phyloP scores from a whole-genome alignment of 805 yeast genomes.

The Suhomyces vadensis region DNA sequence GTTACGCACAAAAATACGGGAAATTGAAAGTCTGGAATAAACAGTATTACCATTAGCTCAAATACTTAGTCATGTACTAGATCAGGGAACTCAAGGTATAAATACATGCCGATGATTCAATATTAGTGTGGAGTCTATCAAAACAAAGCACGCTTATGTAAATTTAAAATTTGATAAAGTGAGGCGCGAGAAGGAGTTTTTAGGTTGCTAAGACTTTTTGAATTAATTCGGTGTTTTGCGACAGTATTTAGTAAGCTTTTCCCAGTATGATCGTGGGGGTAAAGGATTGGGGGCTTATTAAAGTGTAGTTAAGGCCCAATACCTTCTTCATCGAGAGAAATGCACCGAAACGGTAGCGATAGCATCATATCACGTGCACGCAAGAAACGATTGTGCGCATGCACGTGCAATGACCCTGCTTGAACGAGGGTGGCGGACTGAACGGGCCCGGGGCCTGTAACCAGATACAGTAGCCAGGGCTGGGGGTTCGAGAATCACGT shows the following conservation, averaged over 20 bases:
- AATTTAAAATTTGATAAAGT: background rate
- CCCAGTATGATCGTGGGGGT: background rate
- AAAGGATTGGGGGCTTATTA: background rate
- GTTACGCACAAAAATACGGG: background rate
- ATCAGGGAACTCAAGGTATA: slow-evolving; percentile 1
- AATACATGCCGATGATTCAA: slow-evolving; percentile 3
- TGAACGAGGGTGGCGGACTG: background rate
- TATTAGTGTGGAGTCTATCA: slow-evolving; percentile 3
- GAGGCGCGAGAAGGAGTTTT: background rate
- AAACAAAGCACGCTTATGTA: background rate
- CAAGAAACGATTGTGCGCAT: background rate
- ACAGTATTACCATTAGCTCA: background rate
- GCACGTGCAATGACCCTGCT: slow-evolving; percentile 4
- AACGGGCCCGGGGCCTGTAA: too few species aligned
- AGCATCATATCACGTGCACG: slow-evolving; percentile 9
- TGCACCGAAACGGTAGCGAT: background rate
- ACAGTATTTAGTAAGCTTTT: background rate
- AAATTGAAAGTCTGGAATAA: background rate
- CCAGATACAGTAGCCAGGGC: too few species aligned
- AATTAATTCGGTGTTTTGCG: background rate
- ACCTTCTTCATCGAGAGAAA: background rate
- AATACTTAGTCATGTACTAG: background rate
- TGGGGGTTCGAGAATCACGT: too few species aligned
- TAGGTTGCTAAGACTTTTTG: background rate
- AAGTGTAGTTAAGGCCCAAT: too few species aligned